Evolutionary conservation across 495 filamentous ascomycete species (phyloP).

Genomic region (Aspergillus kassunensis): DNA sequence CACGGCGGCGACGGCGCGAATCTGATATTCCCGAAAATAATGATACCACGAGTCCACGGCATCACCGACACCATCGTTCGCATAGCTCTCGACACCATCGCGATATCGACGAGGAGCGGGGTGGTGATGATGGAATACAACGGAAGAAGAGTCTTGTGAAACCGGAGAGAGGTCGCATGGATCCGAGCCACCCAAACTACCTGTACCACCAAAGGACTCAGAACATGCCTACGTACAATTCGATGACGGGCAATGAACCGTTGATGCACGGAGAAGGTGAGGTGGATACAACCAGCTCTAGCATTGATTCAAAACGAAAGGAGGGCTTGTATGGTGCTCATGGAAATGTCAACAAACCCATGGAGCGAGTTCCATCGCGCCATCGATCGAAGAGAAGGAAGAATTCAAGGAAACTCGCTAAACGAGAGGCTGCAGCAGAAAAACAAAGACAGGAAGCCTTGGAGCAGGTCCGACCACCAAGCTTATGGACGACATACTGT

Average conservation of each 20-base stretch:
- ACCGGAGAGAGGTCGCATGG: constrained; percentile 80
- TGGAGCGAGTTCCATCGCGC: constrained; percentile 43
- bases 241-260: constrained; percentile 87
- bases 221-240: constrained; percentile 82
- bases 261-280: constrained; percentile 67
- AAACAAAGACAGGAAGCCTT: constrained; percentile 60
- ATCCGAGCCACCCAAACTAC: constrained; percentile 85
- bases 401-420: constrained; percentile 47
- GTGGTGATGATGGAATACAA: constrained; percentile 29
- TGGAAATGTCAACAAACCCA: constrained; percentile 45
- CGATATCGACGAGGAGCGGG: constrained; percentile 39
- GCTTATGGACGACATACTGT: constrained; percentile 94
- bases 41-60: constrained; percentile 35
- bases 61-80: constrained; percentile 35
- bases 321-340: constrained; percentile 33
- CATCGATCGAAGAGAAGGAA: constrained; percentile 47
- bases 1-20: constrained; percentile 63
- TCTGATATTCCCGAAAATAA: constrained; percentile 58
- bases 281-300: constrained; percentile 52
- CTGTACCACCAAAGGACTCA: constrained; percentile 78
- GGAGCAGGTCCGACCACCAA: constrained; percentile 72
- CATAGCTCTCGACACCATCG: constrained; percentile 29
- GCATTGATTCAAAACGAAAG: constrained; percentile 49
- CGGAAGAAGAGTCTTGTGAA: constrained; percentile 83
- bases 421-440: constrained; percentile 49